phyloP scores from a whole-genome alignment of 169 alveolate species.

The Eimeria falciformis region DNA sequence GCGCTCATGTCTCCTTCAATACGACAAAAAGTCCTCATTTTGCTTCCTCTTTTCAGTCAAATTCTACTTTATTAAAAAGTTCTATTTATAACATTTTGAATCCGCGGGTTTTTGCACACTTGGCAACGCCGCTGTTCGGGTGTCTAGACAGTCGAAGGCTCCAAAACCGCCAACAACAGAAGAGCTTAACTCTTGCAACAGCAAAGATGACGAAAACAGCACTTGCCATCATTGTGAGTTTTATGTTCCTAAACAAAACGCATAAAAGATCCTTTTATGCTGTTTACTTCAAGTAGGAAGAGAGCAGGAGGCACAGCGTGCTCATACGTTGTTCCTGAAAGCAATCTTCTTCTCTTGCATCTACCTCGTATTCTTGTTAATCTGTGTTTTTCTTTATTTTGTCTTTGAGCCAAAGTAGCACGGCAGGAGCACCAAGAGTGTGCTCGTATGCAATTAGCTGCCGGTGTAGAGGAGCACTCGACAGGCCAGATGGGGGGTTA shows the following conservation, averaged over 20 bases:
- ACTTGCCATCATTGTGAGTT: background rate
- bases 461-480: background rate
- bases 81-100: background rate
- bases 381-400: background rate
- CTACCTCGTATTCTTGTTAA: background rate
- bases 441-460: background rate
- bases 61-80: background rate
- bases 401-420: background rate
- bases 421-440: background rate
- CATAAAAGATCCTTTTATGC: too few species aligned
- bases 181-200: background rate
- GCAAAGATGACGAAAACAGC: constrained; percentile 27
- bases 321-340: background rate
- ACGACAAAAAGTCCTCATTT: background rate
- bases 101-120: background rate
- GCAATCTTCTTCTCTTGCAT: background rate
- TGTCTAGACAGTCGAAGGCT: background rate
- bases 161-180: background rate
- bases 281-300: too few species aligned
- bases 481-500: background rate
- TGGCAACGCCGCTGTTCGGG: background rate
- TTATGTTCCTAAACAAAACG: background rate
- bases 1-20: background rate
- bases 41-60: background rate
- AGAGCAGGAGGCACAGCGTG: background rate